Percentiles rank a stretch among this genome's conserved stretches.
Conservation (phyloP, 176 grass and related monocot species). For the Oryza meridionalis region DNA sequence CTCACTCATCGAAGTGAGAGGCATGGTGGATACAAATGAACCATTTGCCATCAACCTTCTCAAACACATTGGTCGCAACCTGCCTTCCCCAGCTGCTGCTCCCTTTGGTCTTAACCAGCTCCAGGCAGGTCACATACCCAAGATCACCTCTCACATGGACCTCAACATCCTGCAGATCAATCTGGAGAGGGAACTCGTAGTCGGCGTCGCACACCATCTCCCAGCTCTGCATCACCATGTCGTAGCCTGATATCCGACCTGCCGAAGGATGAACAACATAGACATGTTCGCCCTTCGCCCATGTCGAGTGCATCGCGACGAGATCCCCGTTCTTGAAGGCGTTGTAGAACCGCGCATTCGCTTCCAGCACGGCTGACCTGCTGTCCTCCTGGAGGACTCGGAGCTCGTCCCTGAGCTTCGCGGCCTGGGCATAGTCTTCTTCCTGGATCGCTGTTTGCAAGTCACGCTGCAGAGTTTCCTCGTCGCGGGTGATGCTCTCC, state of each 20-base stretch:
- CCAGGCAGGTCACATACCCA: conserved; percentile 77
- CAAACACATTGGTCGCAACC: conserved; percentile 81
- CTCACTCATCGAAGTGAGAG: conserved; percentile 69
- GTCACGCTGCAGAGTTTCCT: conserved; percentile 57
- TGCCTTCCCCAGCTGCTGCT: conserved; percentile 83
- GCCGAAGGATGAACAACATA: conserved; percentile 79
- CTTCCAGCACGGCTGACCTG: conserved; percentile 52
- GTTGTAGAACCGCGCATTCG: conserved; percentile 68
- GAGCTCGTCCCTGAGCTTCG: conserved; percentile 61
- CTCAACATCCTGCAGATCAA: conserved; percentile 80
- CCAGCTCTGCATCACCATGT: conserved; percentile 93
- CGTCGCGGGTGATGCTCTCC: conserved; percentile 41
- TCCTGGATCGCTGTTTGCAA: conserved; percentile 63
- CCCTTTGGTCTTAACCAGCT: conserved; percentile 78
- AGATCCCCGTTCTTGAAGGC: conserved; percentile 83
- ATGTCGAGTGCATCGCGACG: conserved; percentile 56
- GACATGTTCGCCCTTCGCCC: conserved; percentile 81
- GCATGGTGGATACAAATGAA: conserved; percentile 86
- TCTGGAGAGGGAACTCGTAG: conserved; percentile 78
- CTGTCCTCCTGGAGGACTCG: conserved; percentile 68
- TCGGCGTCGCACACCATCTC: conserved; percentile 73
- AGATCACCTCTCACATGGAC: conserved; percentile 68
- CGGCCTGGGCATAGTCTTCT: conserved; percentile 75
- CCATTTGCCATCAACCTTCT: conserved; percentile 77
- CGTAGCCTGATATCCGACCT: conserved; percentile 64